Evolutionary conservation across 345 rosid species (phyloP), one percentile per base, ranked within the genome.

Genomic region (Boechera stricta): DNA sequence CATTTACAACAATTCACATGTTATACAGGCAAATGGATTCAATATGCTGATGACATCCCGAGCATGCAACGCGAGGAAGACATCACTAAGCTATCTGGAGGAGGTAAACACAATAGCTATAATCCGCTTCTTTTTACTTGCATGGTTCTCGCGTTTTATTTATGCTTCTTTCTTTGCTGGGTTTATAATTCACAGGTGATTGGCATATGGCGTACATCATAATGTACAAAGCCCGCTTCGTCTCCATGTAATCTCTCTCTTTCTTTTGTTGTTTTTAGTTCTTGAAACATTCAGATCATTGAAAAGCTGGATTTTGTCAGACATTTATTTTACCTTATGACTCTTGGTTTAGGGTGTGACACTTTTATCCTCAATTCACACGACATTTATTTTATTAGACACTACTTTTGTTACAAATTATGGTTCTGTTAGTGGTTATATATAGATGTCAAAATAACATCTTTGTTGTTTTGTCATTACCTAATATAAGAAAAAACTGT

Each of bases 181-280:
- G 39, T 7, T 7, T 65, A 39, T 55, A 2, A 58, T 75, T 77
- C 1, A 42, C 87, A 92, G 98, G 99, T 74, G 99, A 95, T 84
- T 95, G 99, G 98, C 99, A 95, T 80, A 95, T 95, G 99, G 98
- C 99, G 53, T 91, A 92, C 87, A 95, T 95, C 61, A 84, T 96
- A 77, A 85, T 92, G 99, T 91, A 95, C 88, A 92, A 89, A 87
- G 94, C 94, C 11, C 96, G 96, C n/a, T 75, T 72, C n/a, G 64
- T 90, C 67, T 65, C 87, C 63, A 84, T 80, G 86, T 91, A 73
- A 82, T 75, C 67, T 72, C 52, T 57, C 66, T 74, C 33, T 60
- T 33, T 51, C 21, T 42, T 45, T 45, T 16, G 36, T 54, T 70
- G 59, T 10, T 11, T 38, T 76, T 76, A 76, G 69, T 76, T 76